Evolutionary conservation across 345 rosid genomes (phyloP).

Genomic region (Pistacia vera): DNA sequence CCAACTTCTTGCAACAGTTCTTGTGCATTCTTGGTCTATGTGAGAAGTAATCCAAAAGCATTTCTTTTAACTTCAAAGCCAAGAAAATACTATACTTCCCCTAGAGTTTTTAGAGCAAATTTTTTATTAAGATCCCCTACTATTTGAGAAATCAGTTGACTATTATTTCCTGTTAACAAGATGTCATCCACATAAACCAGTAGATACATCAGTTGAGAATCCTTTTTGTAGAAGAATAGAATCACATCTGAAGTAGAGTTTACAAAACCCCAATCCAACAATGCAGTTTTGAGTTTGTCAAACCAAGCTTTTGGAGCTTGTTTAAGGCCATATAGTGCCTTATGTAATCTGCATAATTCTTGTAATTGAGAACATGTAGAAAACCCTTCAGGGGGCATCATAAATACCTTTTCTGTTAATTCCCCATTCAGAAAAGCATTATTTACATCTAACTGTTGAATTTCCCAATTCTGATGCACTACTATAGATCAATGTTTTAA

Average conservation of each 20-base stretch:
- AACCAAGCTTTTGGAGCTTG: not conserved
- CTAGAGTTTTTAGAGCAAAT: no score
- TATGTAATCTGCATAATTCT: not conserved
- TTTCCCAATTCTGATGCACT: not conserved
- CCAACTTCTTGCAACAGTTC: no score
- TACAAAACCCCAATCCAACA: not conserved
- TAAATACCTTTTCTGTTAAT: not conserved
- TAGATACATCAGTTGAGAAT: no score
- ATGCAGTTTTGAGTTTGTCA: not conserved
- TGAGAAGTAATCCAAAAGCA: no score
- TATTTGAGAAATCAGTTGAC: no score
- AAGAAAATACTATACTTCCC: no score
- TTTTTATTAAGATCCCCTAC: no score
- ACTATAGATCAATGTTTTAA: not conserved
- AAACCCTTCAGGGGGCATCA: not conserved
- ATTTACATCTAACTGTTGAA: not conserved
- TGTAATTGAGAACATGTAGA: rapidly evolving
- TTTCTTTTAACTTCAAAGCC: no score
- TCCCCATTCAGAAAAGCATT: not conserved
- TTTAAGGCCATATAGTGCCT: not conserved
- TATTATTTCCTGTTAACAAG: no score
- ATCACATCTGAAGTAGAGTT: not conserved
- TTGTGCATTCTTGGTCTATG: no score
- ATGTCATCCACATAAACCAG: no score
- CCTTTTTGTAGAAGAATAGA: not conserved